Percentiles rank a stretch among this genome's conserved stretches.
Conservation (phyloP, 2,329 filamentous ascomycete species). For the Fusarium neocosmosporiellum region DNA sequence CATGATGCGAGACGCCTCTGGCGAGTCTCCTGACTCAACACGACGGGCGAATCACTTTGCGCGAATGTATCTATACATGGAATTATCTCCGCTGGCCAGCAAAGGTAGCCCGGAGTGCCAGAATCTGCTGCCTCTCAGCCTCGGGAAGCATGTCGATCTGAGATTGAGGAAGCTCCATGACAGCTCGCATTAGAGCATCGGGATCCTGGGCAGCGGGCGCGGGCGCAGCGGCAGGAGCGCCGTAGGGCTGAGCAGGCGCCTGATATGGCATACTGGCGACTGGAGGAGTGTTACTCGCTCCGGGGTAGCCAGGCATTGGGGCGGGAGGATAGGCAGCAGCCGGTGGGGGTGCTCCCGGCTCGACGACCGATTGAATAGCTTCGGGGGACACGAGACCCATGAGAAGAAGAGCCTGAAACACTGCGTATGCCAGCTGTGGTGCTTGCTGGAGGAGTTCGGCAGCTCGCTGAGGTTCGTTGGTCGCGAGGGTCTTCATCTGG, state of each 20-base stretch:
- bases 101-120: constrained; percentile 77
- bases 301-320: constrained; percentile 51
- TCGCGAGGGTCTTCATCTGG: constrained; percentile 93
- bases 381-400: constrained; percentile 92
- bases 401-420: constrained; percentile 92
- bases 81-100: constrained; percentile 54
- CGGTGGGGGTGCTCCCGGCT: constrained; percentile 61
- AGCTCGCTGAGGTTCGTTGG: constrained; percentile 82
- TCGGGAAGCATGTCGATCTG: constrained; percentile 84
- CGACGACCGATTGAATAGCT: constrained; percentile 83
- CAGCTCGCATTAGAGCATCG: constrained; percentile 81
- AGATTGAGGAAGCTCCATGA: constrained; percentile 82
- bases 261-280: constrained; percentile 59
- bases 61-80: background rate
- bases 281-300: constrained; percentile 61
- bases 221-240: constrained; percentile 46
- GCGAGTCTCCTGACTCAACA: background rate
- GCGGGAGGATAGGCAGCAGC: constrained; percentile 51
- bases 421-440: constrained; percentile 92
- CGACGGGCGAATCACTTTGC: background rate
- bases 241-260: constrained; percentile 56
- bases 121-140: constrained; percentile 80
- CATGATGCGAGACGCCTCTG: constrained; percentile 10
- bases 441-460: constrained; percentile 88
- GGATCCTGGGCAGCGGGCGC: constrained; percentile 63